These are phyloP conservation scores for Parastagonospora avenae DNA, from an alignment of 2,329 filamentous ascomycete species.

Conservation along the genomic window DNA sequence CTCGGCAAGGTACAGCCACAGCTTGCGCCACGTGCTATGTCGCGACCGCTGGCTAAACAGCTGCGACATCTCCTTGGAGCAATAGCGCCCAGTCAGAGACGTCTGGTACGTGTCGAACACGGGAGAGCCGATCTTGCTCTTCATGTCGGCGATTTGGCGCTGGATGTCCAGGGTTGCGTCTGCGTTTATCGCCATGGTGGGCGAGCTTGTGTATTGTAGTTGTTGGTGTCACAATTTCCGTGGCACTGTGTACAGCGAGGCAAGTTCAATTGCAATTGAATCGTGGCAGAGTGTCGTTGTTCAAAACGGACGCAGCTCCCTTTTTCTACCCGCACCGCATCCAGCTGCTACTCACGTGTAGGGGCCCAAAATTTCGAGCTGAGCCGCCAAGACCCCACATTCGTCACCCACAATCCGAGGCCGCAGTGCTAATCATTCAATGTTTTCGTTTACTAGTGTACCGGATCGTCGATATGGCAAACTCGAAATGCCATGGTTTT, in stretches of 20 bases:
- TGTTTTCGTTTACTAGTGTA: neutral
- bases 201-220: neutral
- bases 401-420: slow-evolving; percentile 9
- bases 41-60: slow-evolving; percentile 80
- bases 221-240: neutral
- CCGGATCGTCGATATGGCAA: neutral
- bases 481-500: neutral
- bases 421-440: neutral
- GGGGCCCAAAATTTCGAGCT: slow-evolving; percentile 23
- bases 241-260: neutral
- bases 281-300: neutral
- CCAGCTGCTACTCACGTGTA: slow-evolving; percentile 27
- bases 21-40: slow-evolving; percentile 78
- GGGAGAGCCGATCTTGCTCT: slow-evolving; percentile 22
- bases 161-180: slow-evolving; percentile 28
- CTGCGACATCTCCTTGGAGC: slow-evolving; percentile 61
- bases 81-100: slow-evolving; percentile 62
- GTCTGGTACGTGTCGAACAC: slow-evolving; percentile 35
- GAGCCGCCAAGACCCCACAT: slow-evolving; percentile 33
- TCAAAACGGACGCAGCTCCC: slow-evolving; percentile 3
- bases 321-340: slow-evolving; percentile 23
- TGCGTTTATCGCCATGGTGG: slow-evolving; percentile 21
- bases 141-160: slow-evolving; percentile 27
- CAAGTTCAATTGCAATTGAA: neutral
- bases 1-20: slow-evolving; percentile 87